These are phyloP conservation scores for Pelargonium myrrhifolium DNA, from an alignment of 441 rosid species.

Conservation along the genomic window DNA sequence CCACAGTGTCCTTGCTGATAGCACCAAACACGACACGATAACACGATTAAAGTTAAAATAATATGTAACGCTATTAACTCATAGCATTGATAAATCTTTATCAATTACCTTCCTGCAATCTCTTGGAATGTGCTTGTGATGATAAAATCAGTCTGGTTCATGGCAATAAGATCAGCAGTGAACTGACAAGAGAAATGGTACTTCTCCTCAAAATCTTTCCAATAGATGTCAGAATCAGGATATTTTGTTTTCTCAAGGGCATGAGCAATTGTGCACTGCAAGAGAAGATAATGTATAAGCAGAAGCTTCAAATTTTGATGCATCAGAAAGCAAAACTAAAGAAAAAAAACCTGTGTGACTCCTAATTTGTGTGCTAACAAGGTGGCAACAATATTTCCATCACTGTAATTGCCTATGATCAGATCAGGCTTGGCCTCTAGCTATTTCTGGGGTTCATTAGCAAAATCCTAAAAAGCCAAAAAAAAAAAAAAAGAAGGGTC, in stretches of 20 bases:
- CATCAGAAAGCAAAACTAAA: neutral
- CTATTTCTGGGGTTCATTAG: slow-evolving; percentile 65
- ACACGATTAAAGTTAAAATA: neutral
- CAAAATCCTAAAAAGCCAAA: slow-evolving; percentile 88
- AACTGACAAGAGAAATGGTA: slow-evolving; percentile 88
- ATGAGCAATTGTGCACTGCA: slow-evolving; percentile 88
- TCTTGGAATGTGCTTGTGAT: slow-evolving; percentile 96
- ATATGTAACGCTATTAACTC: no score
- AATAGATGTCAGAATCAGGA: slow-evolving; percentile 87
- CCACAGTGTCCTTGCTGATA: slow-evolving; percentile 77
- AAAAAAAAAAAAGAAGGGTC: neutral
- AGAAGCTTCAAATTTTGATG: no score
- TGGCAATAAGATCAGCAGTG: slow-evolving; percentile 83
- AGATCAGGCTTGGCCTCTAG: slow-evolving; percentile 85
- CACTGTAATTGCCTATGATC: slow-evolving; percentile 91
- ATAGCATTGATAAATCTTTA: no score
- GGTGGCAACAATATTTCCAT: slow-evolving; percentile 89
- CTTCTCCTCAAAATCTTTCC: slow-evolving; percentile 84
- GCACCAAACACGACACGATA: no score
- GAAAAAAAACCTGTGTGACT: slow-evolving; percentile 62
- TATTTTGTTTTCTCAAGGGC: slow-evolving; percentile 91
- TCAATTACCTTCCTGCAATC: slow-evolving; percentile 97
- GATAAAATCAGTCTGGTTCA: slow-evolving; percentile 92
- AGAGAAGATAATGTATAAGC: neutral
- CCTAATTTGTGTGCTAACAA: slow-evolving; percentile 78